A percentile compares a stretch with the other conserved stretches of the same genome.
These are phyloP conservation scores for Backusella australiensis DNA, from an alignment of 192 early-diverging fungal species.

Conservation along the genomic window DNA sequence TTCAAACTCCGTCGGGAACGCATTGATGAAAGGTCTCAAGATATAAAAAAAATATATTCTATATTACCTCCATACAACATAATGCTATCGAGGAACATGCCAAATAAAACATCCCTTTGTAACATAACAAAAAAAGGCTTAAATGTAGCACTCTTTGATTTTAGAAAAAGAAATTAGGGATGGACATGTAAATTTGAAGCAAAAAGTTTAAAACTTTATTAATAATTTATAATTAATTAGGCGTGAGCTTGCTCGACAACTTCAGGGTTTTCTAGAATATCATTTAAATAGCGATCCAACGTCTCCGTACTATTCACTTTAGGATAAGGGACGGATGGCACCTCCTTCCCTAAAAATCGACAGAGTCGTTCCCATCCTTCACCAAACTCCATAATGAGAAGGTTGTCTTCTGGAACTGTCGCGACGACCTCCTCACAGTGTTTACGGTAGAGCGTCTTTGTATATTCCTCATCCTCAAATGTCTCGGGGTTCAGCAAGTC, in stretches of 20 bases:
- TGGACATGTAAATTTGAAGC: neutral
- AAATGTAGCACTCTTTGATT: too few species aligned
- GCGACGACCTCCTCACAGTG: neutral
- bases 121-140: too few species aligned
- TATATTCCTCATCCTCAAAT: neutral
- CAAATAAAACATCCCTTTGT: too few species aligned
- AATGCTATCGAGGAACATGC: too few species aligned
- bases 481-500: neutral
- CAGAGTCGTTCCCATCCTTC: constrained; percentile 10
- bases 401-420: neutral
- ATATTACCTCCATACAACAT: too few species aligned
- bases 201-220: neutral
- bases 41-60: too few species aligned
- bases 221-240: neutral
- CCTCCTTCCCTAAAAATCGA: neutral
- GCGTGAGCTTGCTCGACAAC: neutral
- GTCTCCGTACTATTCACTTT: neutral
- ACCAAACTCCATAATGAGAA: constrained; percentile 4
- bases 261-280: neutral
- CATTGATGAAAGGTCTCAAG: too few species aligned
- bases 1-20: too few species aligned
- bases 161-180: neutral
- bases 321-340: neutral
- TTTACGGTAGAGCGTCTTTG: neutral
- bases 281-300: neutral